Base-by-base conservation (phyloP, 352 stramenopile species). In the Globisporangium paroecandrum region DNA sequence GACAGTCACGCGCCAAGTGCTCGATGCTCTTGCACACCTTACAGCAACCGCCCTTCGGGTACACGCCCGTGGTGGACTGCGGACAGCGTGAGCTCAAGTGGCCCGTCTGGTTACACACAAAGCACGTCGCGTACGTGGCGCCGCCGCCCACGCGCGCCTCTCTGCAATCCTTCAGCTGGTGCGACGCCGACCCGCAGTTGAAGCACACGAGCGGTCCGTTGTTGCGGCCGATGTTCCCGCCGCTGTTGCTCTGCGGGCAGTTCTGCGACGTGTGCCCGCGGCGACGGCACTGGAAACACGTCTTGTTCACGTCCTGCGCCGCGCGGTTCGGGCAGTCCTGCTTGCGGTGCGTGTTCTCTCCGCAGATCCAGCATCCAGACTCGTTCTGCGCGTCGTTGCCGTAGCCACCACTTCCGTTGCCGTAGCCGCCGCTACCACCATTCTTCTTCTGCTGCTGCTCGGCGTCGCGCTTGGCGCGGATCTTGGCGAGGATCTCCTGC, bases 21-120 rank as follows among this genome's bases (percentile, higher is more conserved):
- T 83, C 72, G 49, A 92, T 75, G 68, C 83, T 93, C 73, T 89
- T 86, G 72, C 87, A 95, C 29, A 97, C 67, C 71, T 97, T 96
- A 68, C 90, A 97, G 75, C 87, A 93, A 46, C 90, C 90, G 63
- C 90, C 90, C 62, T 90, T 94, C 53, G 89, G 89, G 75, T 97
- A 97, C 57, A 97, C 89, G 63, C 89, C 89, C 49, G 89, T 94
- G 58, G 77, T 91, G 57, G 91, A 96, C 74, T 96, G 72, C 47
- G 88, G 85, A 63, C 90, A 97, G 72, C 90, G 86, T 63, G 80
- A 83, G 71, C 89, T 95, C 68, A 97, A 72, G 70, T 97, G 90
- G 49, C 90, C 90, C 32, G 84, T 89, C 65, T 91, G 78, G 61
- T 87, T 77, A 74, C 90, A 97, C 47, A 97, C 83, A 69, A 96